phyloP scores from a whole-genome alignment of 2,329 filamentous ascomycete genomes.

The Cladosporium sp. region DNA sequence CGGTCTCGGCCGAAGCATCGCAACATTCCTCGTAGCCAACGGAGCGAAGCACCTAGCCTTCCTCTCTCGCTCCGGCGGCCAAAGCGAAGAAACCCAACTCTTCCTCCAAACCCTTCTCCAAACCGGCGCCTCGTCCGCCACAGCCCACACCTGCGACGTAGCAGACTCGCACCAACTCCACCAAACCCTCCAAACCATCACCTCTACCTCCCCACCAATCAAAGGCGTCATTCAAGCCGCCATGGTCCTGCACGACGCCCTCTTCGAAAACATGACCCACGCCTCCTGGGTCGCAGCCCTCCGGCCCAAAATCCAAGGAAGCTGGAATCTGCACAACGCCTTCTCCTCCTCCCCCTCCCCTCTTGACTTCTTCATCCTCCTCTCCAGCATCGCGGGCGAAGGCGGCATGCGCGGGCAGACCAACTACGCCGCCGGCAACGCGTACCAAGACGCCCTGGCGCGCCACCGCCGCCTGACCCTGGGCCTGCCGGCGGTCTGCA shows the following conservation, averaged over 20 bases:
- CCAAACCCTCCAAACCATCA: background rate
- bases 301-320: constrained; percentile 27
- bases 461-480: constrained; percentile 22
- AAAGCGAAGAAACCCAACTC: background rate
- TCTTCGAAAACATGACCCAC: constrained; percentile 24
- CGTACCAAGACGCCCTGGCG: constrained; percentile 25
- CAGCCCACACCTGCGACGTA: background rate
- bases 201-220: background rate
- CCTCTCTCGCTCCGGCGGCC: background rate
- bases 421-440: constrained; percentile 22
- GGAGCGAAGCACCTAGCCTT: background rate
- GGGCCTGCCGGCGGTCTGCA: constrained; percentile 22
- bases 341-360: constrained; percentile 13
- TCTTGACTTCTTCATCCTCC: constrained; percentile 31
- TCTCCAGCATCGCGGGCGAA: constrained; percentile 22
- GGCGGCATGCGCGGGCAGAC: constrained; percentile 23
- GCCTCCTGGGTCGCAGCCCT: constrained; percentile 16
- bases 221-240: constrained; percentile 27
- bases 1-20: background rate
- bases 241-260: constrained; percentile 29
- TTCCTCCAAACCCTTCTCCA: background rate
- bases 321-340: constrained; percentile 22
- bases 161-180: background rate
- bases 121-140: background rate
- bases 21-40: background rate